A percentile compares a stretch with the other conserved stretches of the same genome.
These are phyloP conservation scores for Brassica nigra DNA, from an alignment of 345 rosid genomes.

Conservation along the genomic window DNA sequence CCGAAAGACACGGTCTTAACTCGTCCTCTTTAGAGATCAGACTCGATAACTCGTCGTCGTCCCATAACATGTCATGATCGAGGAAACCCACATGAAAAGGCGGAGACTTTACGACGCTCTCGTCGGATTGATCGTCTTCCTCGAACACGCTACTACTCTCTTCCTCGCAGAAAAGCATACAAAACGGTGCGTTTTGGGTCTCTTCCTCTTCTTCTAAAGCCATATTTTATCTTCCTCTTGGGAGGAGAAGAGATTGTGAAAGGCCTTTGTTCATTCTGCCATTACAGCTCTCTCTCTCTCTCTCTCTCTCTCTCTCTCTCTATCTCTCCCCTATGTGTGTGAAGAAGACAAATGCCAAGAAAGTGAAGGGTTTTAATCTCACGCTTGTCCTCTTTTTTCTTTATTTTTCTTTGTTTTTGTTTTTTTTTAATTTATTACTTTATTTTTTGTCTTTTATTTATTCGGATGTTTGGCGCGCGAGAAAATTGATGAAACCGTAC, in stretches of 20 bases:
- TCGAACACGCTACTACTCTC: constrained; percentile 34
- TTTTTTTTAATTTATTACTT: neutral
- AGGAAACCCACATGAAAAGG: constrained; percentile 44
- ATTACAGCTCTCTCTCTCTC: constrained; percentile 17
- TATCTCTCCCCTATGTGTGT: constrained; percentile 7
- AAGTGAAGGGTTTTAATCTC: constrained; percentile 60
- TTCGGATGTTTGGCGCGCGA: constrained; percentile 45
- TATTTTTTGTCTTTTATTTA: constrained; percentile 15
- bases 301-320: neutral
- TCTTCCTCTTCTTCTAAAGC: constrained; percentile 50
- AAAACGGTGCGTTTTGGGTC: constrained; percentile 42
- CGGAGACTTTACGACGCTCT: constrained; percentile 29
- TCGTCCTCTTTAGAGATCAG: constrained; percentile 64
- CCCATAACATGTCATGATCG: constrained; percentile 64
- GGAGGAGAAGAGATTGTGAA: constrained; percentile 45
- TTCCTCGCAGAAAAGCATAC: constrained; percentile 70
- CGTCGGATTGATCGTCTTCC: neutral
- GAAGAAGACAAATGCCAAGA: constrained; percentile 34
- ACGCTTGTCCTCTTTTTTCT: constrained; percentile 52
- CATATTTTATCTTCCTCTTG: constrained; percentile 54
- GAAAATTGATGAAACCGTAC: constrained; percentile 44
- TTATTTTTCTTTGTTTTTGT: neutral
- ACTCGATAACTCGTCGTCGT: constrained; percentile 55
- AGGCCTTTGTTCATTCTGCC: constrained; percentile 60
- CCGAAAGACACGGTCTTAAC: constrained; percentile 39